Evolutionary conservation across 2,329 filamentous ascomycete species (phyloP).

Genomic region (Xylariales sp.): DNA sequence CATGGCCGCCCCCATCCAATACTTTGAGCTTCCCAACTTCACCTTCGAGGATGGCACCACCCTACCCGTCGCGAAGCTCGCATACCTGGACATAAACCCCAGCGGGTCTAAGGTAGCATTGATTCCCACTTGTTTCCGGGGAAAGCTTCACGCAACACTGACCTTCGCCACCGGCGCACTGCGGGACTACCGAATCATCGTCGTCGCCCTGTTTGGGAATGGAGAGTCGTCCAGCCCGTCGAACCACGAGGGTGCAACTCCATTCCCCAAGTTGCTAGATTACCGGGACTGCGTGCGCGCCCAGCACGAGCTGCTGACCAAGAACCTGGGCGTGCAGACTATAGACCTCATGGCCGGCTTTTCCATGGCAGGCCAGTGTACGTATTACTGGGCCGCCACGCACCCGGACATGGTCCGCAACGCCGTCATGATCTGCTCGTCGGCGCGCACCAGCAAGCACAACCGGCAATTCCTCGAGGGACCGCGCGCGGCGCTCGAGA

Average conservation of each 20-base stretch:
- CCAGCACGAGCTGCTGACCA: conserved; percentile 32
- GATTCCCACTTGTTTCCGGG: conserved; percentile 51
- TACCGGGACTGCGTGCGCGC: conserved; percentile 39
- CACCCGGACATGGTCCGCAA: conserved; percentile 34
- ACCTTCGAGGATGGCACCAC: conserved; percentile 30
- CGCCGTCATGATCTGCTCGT: conserved; percentile 39
- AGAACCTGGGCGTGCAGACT: conserved; percentile 25
- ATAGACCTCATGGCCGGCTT: conserved; percentile 41
- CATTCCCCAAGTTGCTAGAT: too few species aligned
- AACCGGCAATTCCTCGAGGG: conserved; percentile 44
- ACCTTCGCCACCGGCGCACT: conserved; percentile 39
- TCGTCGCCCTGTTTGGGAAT: conserved; percentile 42
- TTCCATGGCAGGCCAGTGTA: conserved; percentile 45
- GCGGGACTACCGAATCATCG: conserved; percentile 37
- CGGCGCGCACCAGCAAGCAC: conserved; percentile 39
- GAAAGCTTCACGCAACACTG: conserved; percentile 42
- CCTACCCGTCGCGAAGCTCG: conserved; percentile 20
- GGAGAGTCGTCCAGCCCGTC: conserved; percentile 42
- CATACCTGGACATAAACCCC: conserved; percentile 20
- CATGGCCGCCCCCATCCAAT: too few species aligned
- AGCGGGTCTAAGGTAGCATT: conserved; percentile 34
- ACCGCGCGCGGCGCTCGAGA: conserved; percentile 34
- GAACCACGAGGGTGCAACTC: conserved; percentile 26
- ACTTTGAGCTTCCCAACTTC: conserved; percentile 30
- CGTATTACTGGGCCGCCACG: conserved; percentile 42